Evolutionary conservation across 345 rosid species (phyloP), one percentile per base, ranked within the genome.

Genomic region (Brassica incana): DNA sequence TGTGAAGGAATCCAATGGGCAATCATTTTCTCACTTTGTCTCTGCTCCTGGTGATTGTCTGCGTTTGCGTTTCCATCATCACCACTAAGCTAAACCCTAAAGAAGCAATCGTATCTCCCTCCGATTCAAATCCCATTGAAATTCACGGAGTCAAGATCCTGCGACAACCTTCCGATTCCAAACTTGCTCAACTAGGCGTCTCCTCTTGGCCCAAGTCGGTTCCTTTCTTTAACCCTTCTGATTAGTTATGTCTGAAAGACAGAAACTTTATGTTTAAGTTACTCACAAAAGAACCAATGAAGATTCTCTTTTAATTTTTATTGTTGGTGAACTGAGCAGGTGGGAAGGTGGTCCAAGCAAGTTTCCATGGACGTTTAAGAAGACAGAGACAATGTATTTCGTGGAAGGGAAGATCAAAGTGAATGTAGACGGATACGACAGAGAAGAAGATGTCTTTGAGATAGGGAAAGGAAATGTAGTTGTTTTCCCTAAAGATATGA

Each of bases 401-500:
- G 32, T 27, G 14, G 81, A 77, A 15, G 81, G 81, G 43, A 81
- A 81, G 12, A 73, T 81, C 54, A 81, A 60, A 77, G 81, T 81
- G 75, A 36, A 38, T 36, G 84, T 81, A 4, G 81, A 72, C 0
- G 81, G 78, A 60, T 50, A 61, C 38, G 75, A 81, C 0, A 9
- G 35, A 14, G 73, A 72, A 67, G 81, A 77, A 52, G 72, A 81
- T 50, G 18, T 70, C 0, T 81, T 81, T 52, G 81, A 61, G 60
- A 62, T 81, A 6, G 84, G 81, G 3, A 73, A 68, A 77, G 84
- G 84, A 77, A 72, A 81, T 72, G 58, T 81, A 4, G 81, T 77
- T 72, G 81, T 77, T 18, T 81, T 81, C 15, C 81, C 81, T 73
- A 81, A 81, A 77, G 84, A 40, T 5, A 77, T 81, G 78, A 81